A percentile compares a stretch with the other conserved stretches of the same genome.
phyloP scores from a whole-genome alignment of 1,139 yeast species.

The Hyphopichia wangnamkhiaoensis region DNA sequence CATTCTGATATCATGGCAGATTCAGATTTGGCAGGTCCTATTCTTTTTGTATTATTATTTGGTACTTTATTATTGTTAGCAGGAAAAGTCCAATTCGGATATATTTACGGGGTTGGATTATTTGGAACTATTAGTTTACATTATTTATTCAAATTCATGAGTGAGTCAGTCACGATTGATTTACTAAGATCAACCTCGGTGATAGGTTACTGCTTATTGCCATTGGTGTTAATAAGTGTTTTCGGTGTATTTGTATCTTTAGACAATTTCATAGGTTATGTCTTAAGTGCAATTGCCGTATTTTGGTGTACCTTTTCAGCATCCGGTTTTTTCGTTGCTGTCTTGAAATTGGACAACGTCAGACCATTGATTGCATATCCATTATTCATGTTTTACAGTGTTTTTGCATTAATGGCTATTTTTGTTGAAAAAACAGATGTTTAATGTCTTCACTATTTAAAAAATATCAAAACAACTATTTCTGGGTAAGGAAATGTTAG shows the following conservation, averaged over 20 bases:
- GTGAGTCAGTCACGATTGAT: constrained; percentile 59
- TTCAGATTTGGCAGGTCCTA: constrained; percentile 94
- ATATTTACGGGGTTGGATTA: constrained; percentile 93
- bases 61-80: constrained; percentile 82
- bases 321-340: constrained; percentile 89
- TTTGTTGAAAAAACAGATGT: constrained; percentile 60
- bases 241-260: constrained; percentile 69
- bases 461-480: no score
- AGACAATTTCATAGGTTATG: constrained; percentile 76
- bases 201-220: constrained; percentile 89
- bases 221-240: constrained; percentile 79
- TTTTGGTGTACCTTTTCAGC: constrained; percentile 94
- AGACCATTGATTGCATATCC: constrained; percentile 94
- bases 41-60: constrained; percentile 81
- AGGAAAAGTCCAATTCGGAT: constrained; percentile 96
- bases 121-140: constrained; percentile 88
- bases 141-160: constrained; percentile 83
- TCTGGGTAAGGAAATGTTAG: no score
- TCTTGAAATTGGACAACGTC: constrained; percentile 79
- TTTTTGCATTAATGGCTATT: constrained; percentile 94
- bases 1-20: constrained; percentile 82
- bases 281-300: constrained; percentile 69
- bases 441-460: no score
- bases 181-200: constrained; percentile 83
- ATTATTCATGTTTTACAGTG: constrained; percentile 84